Percentiles rank a stretch among this genome's conserved stretches.
phyloP scores from a whole-genome alignment of 768 basidiomycete species.

The Mycena rebaudengoi region DNA sequence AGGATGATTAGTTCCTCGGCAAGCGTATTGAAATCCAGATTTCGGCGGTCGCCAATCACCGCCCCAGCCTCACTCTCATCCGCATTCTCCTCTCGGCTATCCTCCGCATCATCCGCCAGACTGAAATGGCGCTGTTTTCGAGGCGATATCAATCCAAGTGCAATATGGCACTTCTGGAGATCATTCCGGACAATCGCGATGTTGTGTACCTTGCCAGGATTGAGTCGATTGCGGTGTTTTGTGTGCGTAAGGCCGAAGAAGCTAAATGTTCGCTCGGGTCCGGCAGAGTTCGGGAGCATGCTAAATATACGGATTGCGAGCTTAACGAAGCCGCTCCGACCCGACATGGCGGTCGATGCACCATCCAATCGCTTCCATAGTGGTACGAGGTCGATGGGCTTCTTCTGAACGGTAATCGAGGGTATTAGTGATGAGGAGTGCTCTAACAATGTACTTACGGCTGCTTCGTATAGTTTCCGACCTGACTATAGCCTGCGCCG shows the following conservation, averaged over 20 bases:
- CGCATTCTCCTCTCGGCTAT: neutral
- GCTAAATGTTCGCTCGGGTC: slow-evolving; percentile 39
- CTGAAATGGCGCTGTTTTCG: neutral
- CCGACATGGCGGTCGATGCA: no score
- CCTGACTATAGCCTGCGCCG: no score
- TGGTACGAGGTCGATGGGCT: slow-evolving; percentile 6
- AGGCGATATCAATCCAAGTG: neutral
- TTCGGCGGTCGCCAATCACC: neutral
- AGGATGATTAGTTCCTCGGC: neutral
- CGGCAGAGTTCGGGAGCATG: slow-evolving; percentile 38
- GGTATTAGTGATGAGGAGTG: no score
- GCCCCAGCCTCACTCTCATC: neutral
- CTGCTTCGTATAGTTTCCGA: no score
- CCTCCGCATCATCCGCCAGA: neutral
- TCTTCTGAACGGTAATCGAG: no score
- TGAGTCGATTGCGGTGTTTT: slow-evolving; percentile 32
- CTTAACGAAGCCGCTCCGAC: slow-evolving; percentile 23
- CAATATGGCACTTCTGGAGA: neutral
- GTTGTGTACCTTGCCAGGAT: slow-evolving; percentile 27
- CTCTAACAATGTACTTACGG: no score
- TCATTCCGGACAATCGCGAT: slow-evolving; percentile 12
- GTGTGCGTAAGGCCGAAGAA: slow-evolving; percentile 36
- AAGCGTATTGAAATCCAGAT: neutral
- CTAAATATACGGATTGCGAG: slow-evolving; percentile 36
- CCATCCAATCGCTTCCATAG: slow-evolving; percentile 1